Evolutionary conservation across 2,329 filamentous ascomycete genomes (phyloP).

Genomic region (Pseudovirgaria hyperparasitica): DNA sequence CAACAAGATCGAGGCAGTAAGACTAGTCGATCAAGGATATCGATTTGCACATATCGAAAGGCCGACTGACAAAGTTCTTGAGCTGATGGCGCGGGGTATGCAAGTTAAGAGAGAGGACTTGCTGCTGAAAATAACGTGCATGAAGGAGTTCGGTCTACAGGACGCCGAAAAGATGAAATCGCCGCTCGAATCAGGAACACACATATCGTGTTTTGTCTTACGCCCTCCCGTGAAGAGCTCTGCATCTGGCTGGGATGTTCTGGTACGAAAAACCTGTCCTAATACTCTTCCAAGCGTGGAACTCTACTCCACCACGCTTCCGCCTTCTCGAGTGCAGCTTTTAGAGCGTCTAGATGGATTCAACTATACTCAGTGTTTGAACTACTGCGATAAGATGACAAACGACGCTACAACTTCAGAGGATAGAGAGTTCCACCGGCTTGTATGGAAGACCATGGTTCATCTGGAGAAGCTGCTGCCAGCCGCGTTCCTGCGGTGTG

Average conservation of each 20-base stretch:
- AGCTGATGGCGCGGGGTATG: slow-evolving; percentile 58
- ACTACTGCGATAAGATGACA: slow-evolving; percentile 16
- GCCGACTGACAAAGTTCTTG: slow-evolving; percentile 49
- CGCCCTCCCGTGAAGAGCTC: slow-evolving; percentile 27
- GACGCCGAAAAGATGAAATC: slow-evolving; percentile 23
- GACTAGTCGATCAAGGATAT: slow-evolving; percentile 59
- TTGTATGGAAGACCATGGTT: slow-evolving; percentile 17
- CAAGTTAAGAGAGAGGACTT: slow-evolving; percentile 57
- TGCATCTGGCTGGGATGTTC: slow-evolving; percentile 31
- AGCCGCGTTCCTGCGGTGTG: slow-evolving; percentile 27
- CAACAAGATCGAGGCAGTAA: slow-evolving; percentile 45
- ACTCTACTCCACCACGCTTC: slow-evolving; percentile 17
- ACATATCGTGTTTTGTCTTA: slow-evolving; percentile 19
- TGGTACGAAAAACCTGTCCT: slow-evolving; percentile 27
- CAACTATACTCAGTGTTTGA: slow-evolving; percentile 17
- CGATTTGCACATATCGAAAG: slow-evolving; percentile 56
- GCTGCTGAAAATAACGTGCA: slow-evolving; percentile 45
- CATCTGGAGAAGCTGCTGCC: slow-evolving; percentile 21
- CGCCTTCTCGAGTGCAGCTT: slow-evolving; percentile 11
- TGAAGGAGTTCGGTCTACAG: slow-evolving; percentile 46
- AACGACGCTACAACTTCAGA: slow-evolving; percentile 10
- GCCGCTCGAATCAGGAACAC: slow-evolving; percentile 4
- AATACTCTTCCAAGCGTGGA: slow-evolving; percentile 33
- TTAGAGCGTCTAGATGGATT: slow-evolving; percentile 15
- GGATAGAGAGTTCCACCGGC: slow-evolving; percentile 23